Conservation (phyloP, 495 filamentous ascomycete genomes). For the Astrothelium subdiscretum region DNA sequence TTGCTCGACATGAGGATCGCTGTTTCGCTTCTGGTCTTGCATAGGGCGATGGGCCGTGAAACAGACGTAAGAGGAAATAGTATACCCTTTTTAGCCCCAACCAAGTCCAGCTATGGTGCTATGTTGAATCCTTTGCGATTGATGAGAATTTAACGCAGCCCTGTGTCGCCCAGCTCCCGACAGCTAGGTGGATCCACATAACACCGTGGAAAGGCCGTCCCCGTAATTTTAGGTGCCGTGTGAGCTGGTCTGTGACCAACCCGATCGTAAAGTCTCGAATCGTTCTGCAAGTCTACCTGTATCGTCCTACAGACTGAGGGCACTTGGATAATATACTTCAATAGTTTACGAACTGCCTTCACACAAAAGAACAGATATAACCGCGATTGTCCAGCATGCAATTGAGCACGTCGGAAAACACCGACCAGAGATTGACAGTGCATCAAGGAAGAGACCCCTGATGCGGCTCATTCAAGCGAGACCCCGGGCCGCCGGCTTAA, state of each 20-base stretch:
- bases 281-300: neutral
- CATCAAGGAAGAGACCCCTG: neutral
- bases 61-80: neutral
- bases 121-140: neutral
- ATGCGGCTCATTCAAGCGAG: neutral
- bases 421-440: neutral
- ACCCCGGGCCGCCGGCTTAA: neutral
- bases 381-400: neutral
- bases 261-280: neutral
- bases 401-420: neutral
- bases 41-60: neutral
- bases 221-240: neutral
- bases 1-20: neutral
- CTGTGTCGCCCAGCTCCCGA: neutral
- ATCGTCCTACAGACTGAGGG: neutral
- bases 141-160: neutral
- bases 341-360: neutral
- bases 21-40: neutral
- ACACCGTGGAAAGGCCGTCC: neutral
- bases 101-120: neutral
- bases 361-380: neutral
- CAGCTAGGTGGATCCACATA: neutral
- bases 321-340: neutral
- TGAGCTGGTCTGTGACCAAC: neutral
- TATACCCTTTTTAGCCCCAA: neutral